Conservation (phyloP, 371 early-diverging fungal species). For the Actinomortierella ambigua region DNA sequence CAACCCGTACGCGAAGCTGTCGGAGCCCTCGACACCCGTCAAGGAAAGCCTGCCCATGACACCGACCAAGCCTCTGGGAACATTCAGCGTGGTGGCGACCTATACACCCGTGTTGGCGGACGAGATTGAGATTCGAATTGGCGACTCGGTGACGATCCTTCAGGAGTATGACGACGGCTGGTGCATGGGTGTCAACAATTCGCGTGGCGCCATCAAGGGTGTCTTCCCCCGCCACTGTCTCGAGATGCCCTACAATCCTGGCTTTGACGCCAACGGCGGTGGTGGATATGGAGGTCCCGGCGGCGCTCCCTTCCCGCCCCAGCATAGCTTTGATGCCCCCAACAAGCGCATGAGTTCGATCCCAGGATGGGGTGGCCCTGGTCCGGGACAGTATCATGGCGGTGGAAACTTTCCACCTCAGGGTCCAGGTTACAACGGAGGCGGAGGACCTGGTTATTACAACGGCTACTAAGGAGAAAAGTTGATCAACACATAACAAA, state of each 20-base stretch:
- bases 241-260: conserved; percentile 28
- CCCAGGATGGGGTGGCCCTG: conserved; percentile 29
- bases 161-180: conserved; percentile 77
- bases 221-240: conserved; percentile 72
- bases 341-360: conserved; percentile 48
- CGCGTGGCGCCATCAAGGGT: conserved; percentile 61
- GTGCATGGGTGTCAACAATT: conserved; percentile 67
- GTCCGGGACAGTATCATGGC: background rate
- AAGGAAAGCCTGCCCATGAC: conserved; percentile 33
- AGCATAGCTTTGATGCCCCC: conserved; percentile 23
- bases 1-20: conserved; percentile 40
- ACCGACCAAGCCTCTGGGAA: conserved; percentile 54
- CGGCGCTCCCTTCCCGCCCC: conserved; percentile 20
- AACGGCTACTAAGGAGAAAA: too few relatives aligned
- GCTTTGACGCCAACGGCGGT: conserved; percentile 3
- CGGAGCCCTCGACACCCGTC: conserved; percentile 9
- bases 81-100: conserved; percentile 55
- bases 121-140: conserved; percentile 67
- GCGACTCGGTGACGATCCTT: conserved; percentile 66
- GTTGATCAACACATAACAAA: too few relatives aligned
- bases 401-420: too few relatives aligned
- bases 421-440: conserved; percentile 9
- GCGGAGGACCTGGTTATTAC: conserved; percentile 14
- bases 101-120: conserved; percentile 71
- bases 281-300: conserved; percentile 19